Evolutionary conservation across 805 yeast genomes (phyloP).

Genomic region (Hanseniaspora taiwanica): DNA sequence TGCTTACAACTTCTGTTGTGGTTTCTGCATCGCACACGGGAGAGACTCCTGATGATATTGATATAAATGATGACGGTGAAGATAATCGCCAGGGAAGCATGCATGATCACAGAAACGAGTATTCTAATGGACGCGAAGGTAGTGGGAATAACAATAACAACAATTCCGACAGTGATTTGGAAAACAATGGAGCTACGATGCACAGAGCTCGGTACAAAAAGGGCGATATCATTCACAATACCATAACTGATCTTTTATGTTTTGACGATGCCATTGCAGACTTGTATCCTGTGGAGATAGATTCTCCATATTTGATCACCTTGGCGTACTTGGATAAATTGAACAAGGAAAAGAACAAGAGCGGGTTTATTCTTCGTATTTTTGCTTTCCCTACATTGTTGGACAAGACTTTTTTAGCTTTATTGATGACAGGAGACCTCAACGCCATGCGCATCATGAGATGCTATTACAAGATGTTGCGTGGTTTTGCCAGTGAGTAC

Average conservation of each 20-base stretch:
- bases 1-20: conserved; percentile 15
- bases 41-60: too few species aligned
- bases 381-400: conserved; percentile 89
- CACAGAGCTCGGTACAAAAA: not conserved
- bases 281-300: conserved; percentile 69
- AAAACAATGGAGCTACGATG: conserved; percentile 10
- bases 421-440: conserved; percentile 73
- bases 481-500: conserved; percentile 76
- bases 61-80: not conserved
- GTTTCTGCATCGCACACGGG: conserved; percentile 1
- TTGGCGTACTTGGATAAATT: conserved; percentile 75
- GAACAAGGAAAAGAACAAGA: conserved; percentile 67
- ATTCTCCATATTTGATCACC: conserved; percentile 80
- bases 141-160: conserved; percentile 11
- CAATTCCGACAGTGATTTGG: conserved; percentile 16
- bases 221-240: conserved; percentile 11
- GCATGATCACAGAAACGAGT: too few species aligned
- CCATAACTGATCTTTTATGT: conserved; percentile 51
- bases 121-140: too few species aligned
- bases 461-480: conserved; percentile 66
- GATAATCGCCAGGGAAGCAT: too few species aligned
- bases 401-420: conserved; percentile 64
- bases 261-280: conserved; percentile 79
- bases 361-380: conserved; percentile 74
- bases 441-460: conserved; percentile 87